These are phyloP conservation scores for Liriodendron chinense DNA, from an alignment of 164 flowering plant species.

Conservation along the genomic window DNA sequence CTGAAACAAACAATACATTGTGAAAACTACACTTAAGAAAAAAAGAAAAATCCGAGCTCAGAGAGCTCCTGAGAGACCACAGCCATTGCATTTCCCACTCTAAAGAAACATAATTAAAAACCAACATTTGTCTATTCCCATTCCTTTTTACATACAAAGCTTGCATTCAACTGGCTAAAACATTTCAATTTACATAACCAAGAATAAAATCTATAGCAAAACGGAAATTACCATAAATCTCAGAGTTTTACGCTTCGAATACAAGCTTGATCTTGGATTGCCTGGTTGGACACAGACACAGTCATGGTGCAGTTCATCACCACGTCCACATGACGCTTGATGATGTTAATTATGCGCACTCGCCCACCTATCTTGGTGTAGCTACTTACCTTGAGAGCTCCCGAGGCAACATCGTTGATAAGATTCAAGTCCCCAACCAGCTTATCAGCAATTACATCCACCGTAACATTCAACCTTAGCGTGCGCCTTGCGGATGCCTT, in stretches of 20 bases:
- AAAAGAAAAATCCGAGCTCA: no score
- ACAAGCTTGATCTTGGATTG: conserved; percentile 47
- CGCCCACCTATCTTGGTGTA: conserved; percentile 50
- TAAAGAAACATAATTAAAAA: no score
- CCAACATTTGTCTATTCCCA: no score
- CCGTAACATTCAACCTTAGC: conserved; percentile 35
- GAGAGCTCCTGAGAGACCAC: no score
- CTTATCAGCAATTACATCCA: conserved; percentile 39
- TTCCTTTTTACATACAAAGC: no score
- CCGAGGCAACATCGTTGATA: conserved; percentile 27
- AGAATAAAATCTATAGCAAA: no score
- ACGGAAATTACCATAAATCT: background rate
- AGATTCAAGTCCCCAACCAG: conserved; percentile 26
- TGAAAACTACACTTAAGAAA: no score
- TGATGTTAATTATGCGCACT: conserved; percentile 37
- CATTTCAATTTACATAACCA: no score
- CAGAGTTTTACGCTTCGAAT: conserved; percentile 30
- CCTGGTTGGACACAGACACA: conserved; percentile 31
- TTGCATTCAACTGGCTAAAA: no score
- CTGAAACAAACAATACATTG: no score
- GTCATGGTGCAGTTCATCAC: conserved; percentile 55
- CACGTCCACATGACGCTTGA: conserved; percentile 43
- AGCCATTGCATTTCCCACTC: no score
- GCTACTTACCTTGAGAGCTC: conserved; percentile 38
- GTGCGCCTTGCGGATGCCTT: conserved; percentile 37